Percentiles rank a stretch among this genome's conserved stretches.
Conservation (phyloP, 768 basidiomycete species). For the Grammothele lineata region DNA sequence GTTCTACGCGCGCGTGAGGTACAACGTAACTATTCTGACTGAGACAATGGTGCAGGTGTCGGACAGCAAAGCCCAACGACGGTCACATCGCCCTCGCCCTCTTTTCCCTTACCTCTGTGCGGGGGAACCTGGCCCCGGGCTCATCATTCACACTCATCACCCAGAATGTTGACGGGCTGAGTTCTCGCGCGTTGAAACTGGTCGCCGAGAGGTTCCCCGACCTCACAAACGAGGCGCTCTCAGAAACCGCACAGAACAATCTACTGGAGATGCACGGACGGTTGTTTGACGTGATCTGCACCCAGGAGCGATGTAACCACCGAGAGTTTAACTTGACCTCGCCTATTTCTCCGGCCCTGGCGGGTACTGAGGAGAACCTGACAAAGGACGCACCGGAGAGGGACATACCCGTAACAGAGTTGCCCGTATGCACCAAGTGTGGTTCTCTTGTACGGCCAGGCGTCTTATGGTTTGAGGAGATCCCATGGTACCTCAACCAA, state of each 20-base stretch:
- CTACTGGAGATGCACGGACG: constrained; percentile 60
- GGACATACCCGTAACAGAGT: constrained; percentile 19
- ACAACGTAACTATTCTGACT: no score
- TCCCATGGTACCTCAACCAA: constrained; percentile 23
- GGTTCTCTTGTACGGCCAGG: constrained; percentile 31
- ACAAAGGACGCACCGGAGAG: constrained; percentile 28
- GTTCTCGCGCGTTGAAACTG: constrained; percentile 14
- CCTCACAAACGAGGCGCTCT: constrained; percentile 3
- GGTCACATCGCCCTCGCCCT: no score
- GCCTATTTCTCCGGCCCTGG: constrained; percentile 19
- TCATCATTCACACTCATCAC: constrained; percentile 49
- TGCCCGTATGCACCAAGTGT: constrained; percentile 31
- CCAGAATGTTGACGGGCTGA: constrained; percentile 61
- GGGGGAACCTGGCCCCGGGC: no score
- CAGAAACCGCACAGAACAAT: constrained; percentile 4
- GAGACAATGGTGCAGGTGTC: no score
- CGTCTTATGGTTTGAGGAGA: constrained; percentile 42
- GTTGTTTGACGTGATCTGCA: constrained; percentile 52
- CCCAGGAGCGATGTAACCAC: constrained; percentile 35
- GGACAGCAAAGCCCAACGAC: no score
- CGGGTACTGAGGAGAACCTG: constrained; percentile 23
- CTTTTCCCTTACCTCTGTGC: no score
- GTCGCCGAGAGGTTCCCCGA: neutral
- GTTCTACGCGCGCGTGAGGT: no score
- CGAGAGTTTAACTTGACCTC: constrained; percentile 31